Conservation (phyloP, 2,329 filamentous ascomycete genomes). For the Xylariaceae sp. region DNA sequence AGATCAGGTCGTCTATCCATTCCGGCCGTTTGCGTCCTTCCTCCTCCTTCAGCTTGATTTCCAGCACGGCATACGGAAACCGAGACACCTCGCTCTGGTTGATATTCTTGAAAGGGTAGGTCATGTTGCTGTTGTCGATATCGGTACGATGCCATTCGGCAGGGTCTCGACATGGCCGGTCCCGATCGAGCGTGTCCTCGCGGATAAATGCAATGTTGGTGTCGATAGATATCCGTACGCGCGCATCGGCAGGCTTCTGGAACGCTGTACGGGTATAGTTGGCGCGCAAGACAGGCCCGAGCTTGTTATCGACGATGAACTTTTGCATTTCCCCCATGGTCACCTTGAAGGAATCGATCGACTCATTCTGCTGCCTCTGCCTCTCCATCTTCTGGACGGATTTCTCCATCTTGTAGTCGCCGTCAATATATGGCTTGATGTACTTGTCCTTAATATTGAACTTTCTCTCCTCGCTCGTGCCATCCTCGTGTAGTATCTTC, state of each 20-base stretch:
- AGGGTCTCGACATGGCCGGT: constrained; percentile 83
- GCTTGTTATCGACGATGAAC: constrained; percentile 69
- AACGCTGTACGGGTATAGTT: constrained; percentile 95
- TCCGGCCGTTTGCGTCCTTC: constrained; percentile 62
- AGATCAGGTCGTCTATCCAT: constrained; percentile 90
- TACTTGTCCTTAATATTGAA: constrained; percentile 94
- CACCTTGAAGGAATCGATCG: constrained; percentile 63
- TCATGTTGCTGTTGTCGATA: constrained; percentile 76
- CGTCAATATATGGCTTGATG: constrained; percentile 77
- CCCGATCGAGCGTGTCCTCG: constrained; percentile 68
- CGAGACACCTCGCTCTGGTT: constrained; percentile 86
- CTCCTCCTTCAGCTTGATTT: constrained; percentile 80
- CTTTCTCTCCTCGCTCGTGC: constrained; percentile 70
- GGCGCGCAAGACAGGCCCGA: constrained; percentile 81
- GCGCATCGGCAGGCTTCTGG: constrained; percentile 88
- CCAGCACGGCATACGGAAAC: constrained; percentile 85
- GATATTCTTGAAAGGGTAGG: constrained; percentile 81
- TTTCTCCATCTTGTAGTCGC: constrained; percentile 90
- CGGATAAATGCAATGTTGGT: constrained; percentile 85
- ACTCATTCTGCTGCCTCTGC: constrained; percentile 59
- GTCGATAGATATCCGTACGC: constrained; percentile 87
- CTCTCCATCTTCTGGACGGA: constrained; percentile 80
- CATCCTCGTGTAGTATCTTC: constrained; percentile 74
- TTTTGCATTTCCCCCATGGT: constrained; percentile 72
- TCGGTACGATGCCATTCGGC: constrained; percentile 87